phyloP scores from a whole-genome alignment of 139 green algal species.

The Micractinium sp. region DNA sequence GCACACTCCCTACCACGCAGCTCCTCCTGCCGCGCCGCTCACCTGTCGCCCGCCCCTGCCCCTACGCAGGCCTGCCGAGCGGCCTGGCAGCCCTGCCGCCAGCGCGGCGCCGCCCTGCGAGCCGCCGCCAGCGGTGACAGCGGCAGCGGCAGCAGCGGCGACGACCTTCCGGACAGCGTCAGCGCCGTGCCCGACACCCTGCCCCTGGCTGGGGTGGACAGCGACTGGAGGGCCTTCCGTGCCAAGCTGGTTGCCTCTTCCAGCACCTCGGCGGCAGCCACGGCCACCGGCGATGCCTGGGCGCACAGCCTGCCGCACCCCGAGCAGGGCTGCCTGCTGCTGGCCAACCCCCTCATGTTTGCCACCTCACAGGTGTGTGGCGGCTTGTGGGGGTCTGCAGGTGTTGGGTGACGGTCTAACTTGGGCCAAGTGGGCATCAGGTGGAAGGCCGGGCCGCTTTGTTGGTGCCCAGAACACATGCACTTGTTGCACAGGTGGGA shows the following conservation, averaged over 20 bases:
- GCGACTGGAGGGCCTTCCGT: conserved; percentile 57
- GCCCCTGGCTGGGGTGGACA: conserved; percentile 36
- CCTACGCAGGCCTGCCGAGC: not conserved
- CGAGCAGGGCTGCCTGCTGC: conserved; percentile 82
- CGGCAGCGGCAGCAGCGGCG: not conserved
- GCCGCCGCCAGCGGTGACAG: not conserved
- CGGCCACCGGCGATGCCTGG: conserved; percentile 54
- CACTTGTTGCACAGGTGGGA: too few relatives aligned
- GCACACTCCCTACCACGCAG: too few relatives aligned
- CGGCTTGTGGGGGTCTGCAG: too few relatives aligned
- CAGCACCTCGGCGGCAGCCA: not conserved
- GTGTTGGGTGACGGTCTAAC: too few relatives aligned
- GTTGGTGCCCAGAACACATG: too few relatives aligned
- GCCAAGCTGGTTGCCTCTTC: conserved; percentile 45
- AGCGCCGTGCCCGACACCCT: conserved; percentile 43
- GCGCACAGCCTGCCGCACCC: conserved; percentile 76
- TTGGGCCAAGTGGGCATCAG: too few relatives aligned
- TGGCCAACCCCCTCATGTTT: conserved; percentile 82
- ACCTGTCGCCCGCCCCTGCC: too few relatives aligned
- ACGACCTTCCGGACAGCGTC: not conserved
- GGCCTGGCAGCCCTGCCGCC: not conserved
- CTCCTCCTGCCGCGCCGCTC: too few relatives aligned
- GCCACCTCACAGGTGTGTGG: conserved; percentile 12
- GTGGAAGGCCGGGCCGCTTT: too few relatives aligned
- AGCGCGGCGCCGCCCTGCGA: not conserved